Conservation (phyloP, 257 asterid genomes). For the Pogostemon cablin region DNA sequence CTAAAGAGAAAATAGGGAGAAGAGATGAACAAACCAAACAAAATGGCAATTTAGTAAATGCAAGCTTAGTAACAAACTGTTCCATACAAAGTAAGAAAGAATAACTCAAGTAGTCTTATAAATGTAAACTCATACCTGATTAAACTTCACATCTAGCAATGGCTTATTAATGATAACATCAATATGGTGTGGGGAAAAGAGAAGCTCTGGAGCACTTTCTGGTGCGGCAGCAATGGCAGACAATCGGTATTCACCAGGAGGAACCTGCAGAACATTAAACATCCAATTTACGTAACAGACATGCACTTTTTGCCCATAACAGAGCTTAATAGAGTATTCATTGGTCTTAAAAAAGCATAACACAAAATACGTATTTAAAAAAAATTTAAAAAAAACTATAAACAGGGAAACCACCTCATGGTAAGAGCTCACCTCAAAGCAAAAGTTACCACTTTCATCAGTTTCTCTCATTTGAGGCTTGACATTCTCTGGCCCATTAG, state of each 20-base stretch:
- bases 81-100: constrained; percentile 16
- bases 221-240: constrained; percentile 84
- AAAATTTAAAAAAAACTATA: constrained; percentile 24
- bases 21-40: constrained; percentile 13
- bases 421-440: constrained; percentile 75
- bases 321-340: constrained; percentile 18
- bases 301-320: constrained; percentile 21
- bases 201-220: constrained; percentile 80
- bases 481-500: constrained; percentile 93
- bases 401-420: constrained; percentile 25
- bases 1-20: background rate
- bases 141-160: constrained; percentile 58
- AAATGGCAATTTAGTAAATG: constrained; percentile 20
- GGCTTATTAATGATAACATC: constrained; percentile 75
- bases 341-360: constrained; percentile 19
- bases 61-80: background rate
- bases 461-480: constrained; percentile 85
- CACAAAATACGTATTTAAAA: constrained; percentile 7
- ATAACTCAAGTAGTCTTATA: constrained; percentile 15
- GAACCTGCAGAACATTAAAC: constrained; percentile 60
- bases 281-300: constrained; percentile 23
- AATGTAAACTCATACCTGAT: constrained; percentile 62
- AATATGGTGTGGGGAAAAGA: constrained; percentile 72
- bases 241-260: constrained; percentile 90
- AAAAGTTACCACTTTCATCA: constrained; percentile 73